Conservation (phyloP, 2,329 filamentous ascomycete species). For the Penicillium sp. region DNA sequence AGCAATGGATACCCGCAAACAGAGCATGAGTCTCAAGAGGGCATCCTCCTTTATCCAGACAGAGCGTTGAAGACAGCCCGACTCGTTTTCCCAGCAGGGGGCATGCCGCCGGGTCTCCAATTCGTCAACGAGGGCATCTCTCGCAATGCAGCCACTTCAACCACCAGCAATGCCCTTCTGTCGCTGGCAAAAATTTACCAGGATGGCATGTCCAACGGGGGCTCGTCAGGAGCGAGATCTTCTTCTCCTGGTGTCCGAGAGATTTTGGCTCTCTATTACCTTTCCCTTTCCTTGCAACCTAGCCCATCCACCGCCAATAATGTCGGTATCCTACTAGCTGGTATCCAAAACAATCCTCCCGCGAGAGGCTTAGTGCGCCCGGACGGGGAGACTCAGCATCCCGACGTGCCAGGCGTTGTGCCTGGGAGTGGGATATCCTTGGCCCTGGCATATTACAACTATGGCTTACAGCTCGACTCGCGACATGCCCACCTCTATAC, state of each 20-base stretch:
- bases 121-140: constrained; percentile 67
- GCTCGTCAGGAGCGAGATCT: constrained; percentile 54
- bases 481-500: constrained; percentile 95
- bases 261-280: constrained; percentile 89
- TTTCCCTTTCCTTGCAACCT: constrained; percentile 88
- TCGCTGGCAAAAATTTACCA: constrained; percentile 98
- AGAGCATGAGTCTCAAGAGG: constrained; percentile 46
- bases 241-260: constrained; percentile 77
- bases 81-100: constrained; percentile 72
- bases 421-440: constrained; percentile 84
- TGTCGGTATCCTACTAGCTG: constrained; percentile 92
- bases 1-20: constrained; percentile 39
- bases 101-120: constrained; percentile 74
- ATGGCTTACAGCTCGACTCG: constrained; percentile 79
- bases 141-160: constrained; percentile 77
- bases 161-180: constrained; percentile 89
- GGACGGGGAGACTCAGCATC: constrained; percentile 41
- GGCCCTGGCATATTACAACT: constrained; percentile 91
- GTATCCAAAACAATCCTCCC: constrained; percentile 69
- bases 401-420: constrained; percentile 68
- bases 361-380: constrained; percentile 38
- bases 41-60: constrained; percentile 77
- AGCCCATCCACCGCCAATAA: constrained; percentile 98
- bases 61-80: constrained; percentile 77
- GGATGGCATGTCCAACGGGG: constrained; percentile 79